Conservation (phyloP, 768 basidiomycete species). For the Russula sp. region DNA sequence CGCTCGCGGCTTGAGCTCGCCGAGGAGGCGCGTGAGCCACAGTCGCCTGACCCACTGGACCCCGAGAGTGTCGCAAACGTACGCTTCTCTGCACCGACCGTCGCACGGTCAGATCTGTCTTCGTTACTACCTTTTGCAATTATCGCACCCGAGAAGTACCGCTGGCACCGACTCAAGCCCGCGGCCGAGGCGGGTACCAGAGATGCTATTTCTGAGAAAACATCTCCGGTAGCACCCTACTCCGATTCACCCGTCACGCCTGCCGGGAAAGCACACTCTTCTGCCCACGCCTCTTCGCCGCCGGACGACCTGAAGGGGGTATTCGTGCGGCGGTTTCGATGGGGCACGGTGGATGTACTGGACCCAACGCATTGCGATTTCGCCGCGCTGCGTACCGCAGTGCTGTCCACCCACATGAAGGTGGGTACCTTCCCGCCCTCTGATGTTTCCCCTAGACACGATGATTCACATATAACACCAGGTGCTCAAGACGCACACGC, state of each 20-base stretch:
- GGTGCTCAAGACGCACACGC: conserved; percentile 78
- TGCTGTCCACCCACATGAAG: conserved; percentile 82
- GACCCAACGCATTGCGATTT: conserved; percentile 87
- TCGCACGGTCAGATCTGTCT: conserved; percentile 55
- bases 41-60: conserved; percentile 50
- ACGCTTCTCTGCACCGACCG: conserved; percentile 66
- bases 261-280: conserved; percentile 26
- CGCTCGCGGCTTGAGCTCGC: conserved; percentile 58
- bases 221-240: conserved; percentile 31
- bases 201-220: conserved; percentile 40
- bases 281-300: conserved; percentile 44
- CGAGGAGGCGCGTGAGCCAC: conserved; percentile 56
- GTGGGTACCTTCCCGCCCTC: conserved; percentile 36
- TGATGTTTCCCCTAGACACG: neutral
- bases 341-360: conserved; percentile 86
- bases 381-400: conserved; percentile 72
- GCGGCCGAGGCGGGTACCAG: conserved; percentile 28
- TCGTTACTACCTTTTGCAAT: conserved; percentile 71
- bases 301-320: conserved; percentile 68
- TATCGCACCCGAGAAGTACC: conserved; percentile 61
- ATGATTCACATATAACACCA: conserved; percentile 29
- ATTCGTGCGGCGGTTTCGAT: conserved; percentile 74
- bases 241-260: conserved; percentile 30
- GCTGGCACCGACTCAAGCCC: conserved; percentile 34
- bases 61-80: conserved; percentile 68